Evolutionary conservation across 495 filamentous ascomycete genomes (phyloP), one percentile per base, ranked within the genome.

Genomic region (Tuber brumale): DNA sequence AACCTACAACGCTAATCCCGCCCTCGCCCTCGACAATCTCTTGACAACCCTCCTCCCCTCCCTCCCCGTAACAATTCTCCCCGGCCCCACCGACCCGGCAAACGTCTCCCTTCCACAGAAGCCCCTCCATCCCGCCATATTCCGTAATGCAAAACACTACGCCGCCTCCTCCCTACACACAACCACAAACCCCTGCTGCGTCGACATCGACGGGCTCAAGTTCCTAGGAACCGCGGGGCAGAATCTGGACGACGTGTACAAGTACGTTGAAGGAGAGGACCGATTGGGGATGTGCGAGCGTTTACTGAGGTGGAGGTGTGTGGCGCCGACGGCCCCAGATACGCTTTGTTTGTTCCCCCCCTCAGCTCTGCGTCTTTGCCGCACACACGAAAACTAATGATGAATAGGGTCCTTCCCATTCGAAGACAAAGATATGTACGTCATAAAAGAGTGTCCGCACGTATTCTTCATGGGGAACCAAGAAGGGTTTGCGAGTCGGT

Each of bases 251-350:
- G 95, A 99, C 84, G 88, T 97, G 14, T 92, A 92, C 83, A 94
- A 95, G 79, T 98, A 98, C 79, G 87, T 98, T 31, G 89, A 90
- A 51, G 88, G 89, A 37, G 89, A 93, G 23, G 90, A 92, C 76
- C 84, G 93, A 57, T 77, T 98, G 48, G 91, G 90, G 44, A 91
- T 97, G 87, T 94, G 97, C 90, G 95, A 98, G 85, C 89, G 90
- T 61, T 92, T 95, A 88, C 88, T 97, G 77, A 88, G 93, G 76
- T 99, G 96, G 96, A 88, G 95, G 74, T 92, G 92, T 83, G 89
- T 89, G 73, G 95, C 95, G n/a, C 95, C 95, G 21, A 99, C 95
- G 1, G 96, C 96, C 7, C 95, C 95, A 1, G 95, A 99, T 85
- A 99, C 95, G 4, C 83, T 99, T 74, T 97, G 95, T 97, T 87